Evolutionary conservation across 495 filamentous ascomycete genomes (phyloP).

Genomic region (Daldinia loculata): DNA sequence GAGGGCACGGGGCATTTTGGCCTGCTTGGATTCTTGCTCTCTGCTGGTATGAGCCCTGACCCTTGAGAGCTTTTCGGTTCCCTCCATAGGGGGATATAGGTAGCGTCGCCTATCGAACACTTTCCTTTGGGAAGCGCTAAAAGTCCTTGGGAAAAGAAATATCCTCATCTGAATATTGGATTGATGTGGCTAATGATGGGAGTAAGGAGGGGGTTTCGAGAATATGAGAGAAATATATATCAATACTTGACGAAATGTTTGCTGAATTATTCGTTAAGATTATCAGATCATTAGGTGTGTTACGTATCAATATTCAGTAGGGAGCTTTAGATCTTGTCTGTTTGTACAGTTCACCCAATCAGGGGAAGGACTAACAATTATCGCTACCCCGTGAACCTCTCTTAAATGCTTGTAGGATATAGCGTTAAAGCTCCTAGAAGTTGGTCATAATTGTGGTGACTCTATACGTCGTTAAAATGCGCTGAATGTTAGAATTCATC

Average conservation of each 20-base stretch:
- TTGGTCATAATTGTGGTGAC: background rate
- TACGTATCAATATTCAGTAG: constrained; percentile 15
- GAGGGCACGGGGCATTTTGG: background rate
- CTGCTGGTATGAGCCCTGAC: background rate
- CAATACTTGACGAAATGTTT: constrained; percentile 16
- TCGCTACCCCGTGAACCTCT: constrained; percentile 7
- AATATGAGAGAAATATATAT: constrained; percentile 9
- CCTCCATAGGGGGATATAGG: background rate
- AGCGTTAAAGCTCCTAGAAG: background rate
- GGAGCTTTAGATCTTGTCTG: constrained; percentile 4
- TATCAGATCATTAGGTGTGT: constrained; percentile 19
- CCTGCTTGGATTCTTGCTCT: background rate
- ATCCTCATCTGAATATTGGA: background rate
- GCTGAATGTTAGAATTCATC: background rate
- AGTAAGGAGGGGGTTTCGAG: background rate
- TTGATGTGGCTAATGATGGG: background rate
- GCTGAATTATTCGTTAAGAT: constrained; percentile 12
- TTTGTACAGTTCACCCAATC: constrained; percentile 17
- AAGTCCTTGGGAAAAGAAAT: background rate
- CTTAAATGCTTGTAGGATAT: background rate
- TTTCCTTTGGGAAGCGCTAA: background rate
- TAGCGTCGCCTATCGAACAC: background rate
- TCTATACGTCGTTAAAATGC: background rate
- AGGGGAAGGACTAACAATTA: constrained; percentile 5
- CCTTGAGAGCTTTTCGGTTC: background rate